Evolutionary conservation across 441 rosid genomes (phyloP).

Genomic region (Jatropha multifida): DNA sequence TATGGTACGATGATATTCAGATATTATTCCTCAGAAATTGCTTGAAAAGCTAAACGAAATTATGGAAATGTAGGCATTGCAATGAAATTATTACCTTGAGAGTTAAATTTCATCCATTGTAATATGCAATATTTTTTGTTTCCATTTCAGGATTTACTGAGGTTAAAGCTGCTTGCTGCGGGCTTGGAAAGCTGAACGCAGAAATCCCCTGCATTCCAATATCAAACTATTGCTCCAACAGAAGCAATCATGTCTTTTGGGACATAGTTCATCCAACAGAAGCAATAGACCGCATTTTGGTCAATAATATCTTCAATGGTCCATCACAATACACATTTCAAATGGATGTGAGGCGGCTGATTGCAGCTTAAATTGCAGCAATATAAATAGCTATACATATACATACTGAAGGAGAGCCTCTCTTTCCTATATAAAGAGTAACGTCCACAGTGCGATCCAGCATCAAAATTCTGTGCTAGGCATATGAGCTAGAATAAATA

Average conservation of each 20-base stretch:
- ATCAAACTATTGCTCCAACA: slow-evolving; percentile 52
- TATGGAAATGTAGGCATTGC: neutral
- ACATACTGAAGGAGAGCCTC: neutral
- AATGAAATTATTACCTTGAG: neutral
- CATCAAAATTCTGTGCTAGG: neutral
- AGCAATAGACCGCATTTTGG: slow-evolving; percentile 32
- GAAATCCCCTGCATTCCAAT: slow-evolving; percentile 53
- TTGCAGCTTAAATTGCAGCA: slow-evolving; percentile 18
- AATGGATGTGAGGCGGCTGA: slow-evolving; percentile 38
- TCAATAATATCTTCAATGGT: slow-evolving; percentile 43
- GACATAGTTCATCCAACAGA: slow-evolving; percentile 65
- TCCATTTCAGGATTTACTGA: slow-evolving; percentile 52
- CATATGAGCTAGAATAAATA: neutral
- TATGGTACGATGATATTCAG: slow-evolving; percentile 38
- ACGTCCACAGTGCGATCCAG: neutral
- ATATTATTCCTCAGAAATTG: slow-evolving; percentile 10
- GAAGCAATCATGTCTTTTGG: slow-evolving; percentile 78
- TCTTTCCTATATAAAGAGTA: neutral
- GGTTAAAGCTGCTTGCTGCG: slow-evolving; percentile 79
- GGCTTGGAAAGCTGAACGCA: slow-evolving; percentile 65
- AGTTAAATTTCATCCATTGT: neutral
- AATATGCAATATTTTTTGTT: neutral
- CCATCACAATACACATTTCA: slow-evolving; percentile 35
- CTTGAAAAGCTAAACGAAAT: neutral
- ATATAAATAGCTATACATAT: neutral